Evolutionary conservation across 345 rosid species (phyloP), one percentile per base, ranked within the genome.

Genomic region (Aquilaria sinensis): DNA sequence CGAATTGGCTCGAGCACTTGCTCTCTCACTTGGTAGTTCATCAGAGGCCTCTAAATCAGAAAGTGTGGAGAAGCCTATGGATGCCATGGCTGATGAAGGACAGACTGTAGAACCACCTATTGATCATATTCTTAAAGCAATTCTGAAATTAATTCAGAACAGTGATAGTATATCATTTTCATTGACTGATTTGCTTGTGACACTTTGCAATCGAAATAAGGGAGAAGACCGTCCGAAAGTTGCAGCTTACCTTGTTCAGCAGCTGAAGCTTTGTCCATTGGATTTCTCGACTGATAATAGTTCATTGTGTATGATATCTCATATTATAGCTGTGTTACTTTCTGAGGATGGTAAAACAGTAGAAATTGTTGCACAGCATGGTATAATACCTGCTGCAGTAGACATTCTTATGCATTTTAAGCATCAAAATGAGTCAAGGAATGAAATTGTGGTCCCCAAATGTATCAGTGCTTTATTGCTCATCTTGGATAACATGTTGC

Each of bases 1-100:
- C 77, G 97, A 93, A 71, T 77, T 93, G 64, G 98, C 98, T 60
- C 90, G 81, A 51, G 98, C 98, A 46, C 92, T 93, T 75, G 97
- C 98, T 58, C 70, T 93, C 16, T 93, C 97, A 64, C 86, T 93
- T 48, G 98, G 98, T 63, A 93, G 61, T 74, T 88, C 98, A 33
- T 86, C 97, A n/a, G 97, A 93, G 60, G 74, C 87, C 45, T 74
- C 88, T 59, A 93, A 89, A 80, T 67, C 62, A 72, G 96, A 89
- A 50, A 80, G 73, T 77, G 67, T 63, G 60, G 97, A 89, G 71
- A 89, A 90, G 81, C 60, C 86, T 29, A 67, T 69, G 53, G 96
- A 83, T 78, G 80, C 65, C 66, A 64, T 61, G 58, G 65, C 71
- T 49, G 86, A 81, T 72, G 94, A 83, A 72, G 74, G 68, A 49